These are phyloP conservation scores for Bryoerythrophyllum caledonicum DNA, from an alignment of 225 moss, liverwort and hornwort species.

Conservation along the genomic window DNA sequence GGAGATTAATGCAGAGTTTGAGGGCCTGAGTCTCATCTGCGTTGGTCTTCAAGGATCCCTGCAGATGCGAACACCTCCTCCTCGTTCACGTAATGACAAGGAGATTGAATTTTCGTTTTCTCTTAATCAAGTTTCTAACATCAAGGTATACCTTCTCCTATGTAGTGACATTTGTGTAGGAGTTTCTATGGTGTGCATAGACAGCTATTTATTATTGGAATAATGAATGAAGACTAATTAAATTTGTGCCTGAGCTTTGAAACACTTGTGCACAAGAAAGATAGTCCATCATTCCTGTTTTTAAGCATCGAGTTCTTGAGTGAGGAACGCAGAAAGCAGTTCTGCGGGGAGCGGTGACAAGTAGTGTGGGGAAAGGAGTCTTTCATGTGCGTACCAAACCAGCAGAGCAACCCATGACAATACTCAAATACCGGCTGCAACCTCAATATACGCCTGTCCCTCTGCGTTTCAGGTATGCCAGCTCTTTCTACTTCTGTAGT, in stretches of 20 bases:
- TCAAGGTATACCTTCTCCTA: conserved; percentile 65
- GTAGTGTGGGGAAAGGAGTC: conserved; percentile 82
- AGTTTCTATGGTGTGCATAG: neutral
- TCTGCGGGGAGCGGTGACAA: conserved; percentile 70
- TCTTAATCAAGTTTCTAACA: conserved; percentile 74
- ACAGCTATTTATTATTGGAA: conserved; percentile 3
- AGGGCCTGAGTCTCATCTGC: conserved; percentile 73
- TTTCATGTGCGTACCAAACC: conserved; percentile 88
- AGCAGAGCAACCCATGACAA: conserved; percentile 73
- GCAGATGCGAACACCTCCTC: conserved; percentile 71
- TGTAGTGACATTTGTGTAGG: conserved; percentile 5
- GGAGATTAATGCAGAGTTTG: conserved; percentile 91
- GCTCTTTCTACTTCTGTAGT: conserved; percentile 1
- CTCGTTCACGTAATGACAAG: conserved; percentile 62
- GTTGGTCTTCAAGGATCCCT: conserved; percentile 90
- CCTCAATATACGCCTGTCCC: conserved; percentile 94
- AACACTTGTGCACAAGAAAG: neutral
- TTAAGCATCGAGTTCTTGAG: conserved; percentile 22
- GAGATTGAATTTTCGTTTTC: conserved; percentile 90
- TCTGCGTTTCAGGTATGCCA: conserved; percentile 76
- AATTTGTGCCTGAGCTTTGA: neutral
- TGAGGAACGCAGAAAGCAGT: conserved; percentile 72
- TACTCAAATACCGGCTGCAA: conserved; percentile 87
- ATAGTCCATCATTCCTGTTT: neutral
- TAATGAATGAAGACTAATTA: neutral